A percentile compares a stretch with the other conserved stretches of the same genome.
Evolutionary conservation across 2,329 filamentous ascomycete genomes (phyloP).

Genomic region (Biscogniauxia mediterranea): DNA sequence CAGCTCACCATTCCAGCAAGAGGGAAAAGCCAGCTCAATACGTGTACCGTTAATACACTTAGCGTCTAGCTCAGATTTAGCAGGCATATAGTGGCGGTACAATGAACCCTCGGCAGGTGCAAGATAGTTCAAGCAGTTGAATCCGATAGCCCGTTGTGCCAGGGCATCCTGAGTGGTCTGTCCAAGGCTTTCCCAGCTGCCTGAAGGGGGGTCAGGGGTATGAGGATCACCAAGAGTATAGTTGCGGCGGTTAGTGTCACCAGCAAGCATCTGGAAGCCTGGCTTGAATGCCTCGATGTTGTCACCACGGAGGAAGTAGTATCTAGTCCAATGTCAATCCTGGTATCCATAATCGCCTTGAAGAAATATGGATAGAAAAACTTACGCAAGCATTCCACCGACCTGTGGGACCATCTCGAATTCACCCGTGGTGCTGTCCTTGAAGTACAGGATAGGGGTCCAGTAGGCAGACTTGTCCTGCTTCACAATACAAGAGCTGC

Average conservation of each 20-base stretch:
- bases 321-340: constrained; percentile 48
- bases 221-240: constrained; percentile 69
- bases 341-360: neutral
- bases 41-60: constrained; percentile 82
- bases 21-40: constrained; percentile 83
- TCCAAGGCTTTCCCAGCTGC: constrained; percentile 63
- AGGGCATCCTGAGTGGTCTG: constrained; percentile 67
- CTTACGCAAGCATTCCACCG: constrained; percentile 83
- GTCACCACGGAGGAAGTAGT: constrained; percentile 73
- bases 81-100: constrained; percentile 77
- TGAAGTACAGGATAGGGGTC: constrained; percentile 77
- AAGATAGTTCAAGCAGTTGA: constrained; percentile 90
- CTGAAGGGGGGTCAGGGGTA: constrained; percentile 63
- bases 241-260: constrained; percentile 64
- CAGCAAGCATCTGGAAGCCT: constrained; percentile 80
- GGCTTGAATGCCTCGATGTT: constrained; percentile 71
- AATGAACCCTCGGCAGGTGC: constrained; percentile 67
- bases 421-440: constrained; percentile 60
- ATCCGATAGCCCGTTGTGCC: constrained; percentile 79
- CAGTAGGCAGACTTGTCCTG: constrained; percentile 90
- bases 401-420: constrained; percentile 69
- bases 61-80: constrained; percentile 74
- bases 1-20: constrained; percentile 80
- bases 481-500: constrained; percentile 77
- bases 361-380: constrained; percentile 32